phyloP scores from a whole-genome alignment of 768 basidiomycete genomes.

The Lentinula detonsa region DNA sequence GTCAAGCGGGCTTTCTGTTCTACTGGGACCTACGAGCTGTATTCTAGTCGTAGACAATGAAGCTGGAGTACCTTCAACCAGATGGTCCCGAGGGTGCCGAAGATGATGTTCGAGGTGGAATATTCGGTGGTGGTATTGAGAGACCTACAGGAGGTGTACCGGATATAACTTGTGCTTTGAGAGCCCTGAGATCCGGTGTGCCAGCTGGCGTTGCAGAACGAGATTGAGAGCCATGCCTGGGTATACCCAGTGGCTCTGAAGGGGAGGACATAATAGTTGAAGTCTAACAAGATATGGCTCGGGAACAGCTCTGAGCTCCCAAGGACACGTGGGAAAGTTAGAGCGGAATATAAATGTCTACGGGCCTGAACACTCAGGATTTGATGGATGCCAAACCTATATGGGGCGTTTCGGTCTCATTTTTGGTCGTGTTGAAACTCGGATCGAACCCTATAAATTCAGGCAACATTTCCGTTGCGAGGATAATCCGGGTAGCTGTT shows the following conservation, averaged over 20 bases:
- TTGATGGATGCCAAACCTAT: too few species aligned
- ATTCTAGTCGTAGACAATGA: slow-evolving; percentile 24
- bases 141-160: slow-evolving; percentile 41
- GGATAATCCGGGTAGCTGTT: too few species aligned
- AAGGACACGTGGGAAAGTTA: not conserved
- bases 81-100: slow-evolving; percentile 13
- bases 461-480: too few species aligned
- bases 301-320: not conserved
- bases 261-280: slow-evolving; percentile 42
- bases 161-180: slow-evolving; percentile 56
- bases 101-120: slow-evolving; percentile 26
- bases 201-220: slow-evolving; percentile 37
- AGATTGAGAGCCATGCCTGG: slow-evolving; percentile 14
- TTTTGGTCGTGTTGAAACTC: too few species aligned
- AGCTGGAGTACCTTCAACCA: slow-evolving; percentile 7
- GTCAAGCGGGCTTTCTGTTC: slow-evolving; percentile 30
- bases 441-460: too few species aligned
- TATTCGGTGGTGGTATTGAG: slow-evolving; percentile 51
- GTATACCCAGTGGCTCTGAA: slow-evolving; percentile 52
- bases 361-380: too few species aligned
- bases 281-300: not conserved
- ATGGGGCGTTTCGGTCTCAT: too few species aligned
- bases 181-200: slow-evolving; percentile 57
- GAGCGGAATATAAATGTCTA: too few species aligned
- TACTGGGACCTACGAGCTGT: slow-evolving; percentile 24